Percentiles rank a stretch among this genome's conserved stretches.
phyloP scores from a whole-genome alignment of 2,329 filamentous ascomycete species.

The Amauroascus niger region DNA sequence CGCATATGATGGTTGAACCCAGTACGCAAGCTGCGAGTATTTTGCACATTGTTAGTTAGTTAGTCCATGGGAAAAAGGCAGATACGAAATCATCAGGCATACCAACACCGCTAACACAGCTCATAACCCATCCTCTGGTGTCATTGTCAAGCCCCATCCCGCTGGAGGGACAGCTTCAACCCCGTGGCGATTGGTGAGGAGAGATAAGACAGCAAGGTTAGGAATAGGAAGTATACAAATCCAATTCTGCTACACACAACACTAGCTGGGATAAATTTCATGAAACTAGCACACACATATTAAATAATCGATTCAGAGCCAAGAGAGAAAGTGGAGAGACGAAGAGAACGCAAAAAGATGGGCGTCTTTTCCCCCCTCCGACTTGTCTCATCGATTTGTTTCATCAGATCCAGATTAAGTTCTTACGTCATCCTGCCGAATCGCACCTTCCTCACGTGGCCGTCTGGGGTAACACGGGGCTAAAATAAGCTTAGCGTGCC shows the following conservation, averaged over 20 bases:
- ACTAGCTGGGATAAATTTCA: too few relatives aligned
- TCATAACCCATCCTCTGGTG: constrained; percentile 87
- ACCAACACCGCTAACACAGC: constrained; percentile 69
- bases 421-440: neutral
- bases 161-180: neutral
- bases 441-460: neutral
- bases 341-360: neutral
- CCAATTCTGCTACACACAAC: too few relatives aligned
- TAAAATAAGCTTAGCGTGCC: constrained; percentile 11
- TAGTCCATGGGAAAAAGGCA: too few relatives aligned
- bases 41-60: neutral
- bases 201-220: neutral
- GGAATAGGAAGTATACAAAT: neutral
- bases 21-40: constrained; percentile 46
- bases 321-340: too few relatives aligned
- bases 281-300: too few relatives aligned
- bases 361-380: too few relatives aligned
- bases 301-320: too few relatives aligned
- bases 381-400: constrained; percentile 4
- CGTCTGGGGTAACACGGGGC: neutral
- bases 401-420: neutral
- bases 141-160: constrained; percentile 53
- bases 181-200: neutral
- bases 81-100: constrained; percentile 16
- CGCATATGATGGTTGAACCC: constrained; percentile 75